phyloP scores from a whole-genome alignment of 164 flowering plant genomes.

The Amborella trichopoda region DNA sequence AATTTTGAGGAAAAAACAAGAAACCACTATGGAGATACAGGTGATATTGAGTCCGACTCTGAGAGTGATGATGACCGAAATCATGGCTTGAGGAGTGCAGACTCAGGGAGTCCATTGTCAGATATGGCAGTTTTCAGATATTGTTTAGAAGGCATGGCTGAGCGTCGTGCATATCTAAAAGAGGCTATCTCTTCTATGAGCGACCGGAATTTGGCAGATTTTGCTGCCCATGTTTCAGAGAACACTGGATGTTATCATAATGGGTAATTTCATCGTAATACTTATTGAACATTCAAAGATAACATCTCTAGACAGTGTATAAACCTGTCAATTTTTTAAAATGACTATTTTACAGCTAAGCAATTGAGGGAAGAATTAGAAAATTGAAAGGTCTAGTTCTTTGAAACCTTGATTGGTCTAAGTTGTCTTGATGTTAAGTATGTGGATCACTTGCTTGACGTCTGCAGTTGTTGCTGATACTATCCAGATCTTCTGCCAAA shows the following conservation, averaged over 20 bases:
- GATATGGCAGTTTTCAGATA: conserved; percentile 64
- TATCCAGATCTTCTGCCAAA: too few relatives aligned
- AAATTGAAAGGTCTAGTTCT: too few relatives aligned
- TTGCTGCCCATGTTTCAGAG: conserved; percentile 63
- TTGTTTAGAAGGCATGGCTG: conserved; percentile 57
- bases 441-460: too few relatives aligned
- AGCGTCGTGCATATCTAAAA: conserved; percentile 60
- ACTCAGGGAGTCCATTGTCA: conserved; percentile 26
- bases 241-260: conserved; percentile 88
- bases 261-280: too few relatives aligned
- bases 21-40: conserved; percentile 31
- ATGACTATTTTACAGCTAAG: too few relatives aligned
- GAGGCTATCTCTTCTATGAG: conserved; percentile 44
- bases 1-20: conserved; percentile 18
- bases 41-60: conserved; percentile 40
- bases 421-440: too few relatives aligned
- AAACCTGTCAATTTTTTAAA: too few relatives aligned
- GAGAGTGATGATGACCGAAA: conserved; percentile 48
- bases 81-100: conserved; percentile 18
- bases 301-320: too few relatives aligned
- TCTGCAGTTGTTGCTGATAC: too few relatives aligned
- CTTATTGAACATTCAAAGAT: too few relatives aligned
- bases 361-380: too few relatives aligned
- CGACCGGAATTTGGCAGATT: conserved; percentile 41
- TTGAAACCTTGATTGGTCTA: too few relatives aligned